Percentiles rank a stretch among this genome's conserved stretches.
Evolutionary conservation across 805 yeast species (phyloP).

Genomic region (Suhomyces faveliae): DNA sequence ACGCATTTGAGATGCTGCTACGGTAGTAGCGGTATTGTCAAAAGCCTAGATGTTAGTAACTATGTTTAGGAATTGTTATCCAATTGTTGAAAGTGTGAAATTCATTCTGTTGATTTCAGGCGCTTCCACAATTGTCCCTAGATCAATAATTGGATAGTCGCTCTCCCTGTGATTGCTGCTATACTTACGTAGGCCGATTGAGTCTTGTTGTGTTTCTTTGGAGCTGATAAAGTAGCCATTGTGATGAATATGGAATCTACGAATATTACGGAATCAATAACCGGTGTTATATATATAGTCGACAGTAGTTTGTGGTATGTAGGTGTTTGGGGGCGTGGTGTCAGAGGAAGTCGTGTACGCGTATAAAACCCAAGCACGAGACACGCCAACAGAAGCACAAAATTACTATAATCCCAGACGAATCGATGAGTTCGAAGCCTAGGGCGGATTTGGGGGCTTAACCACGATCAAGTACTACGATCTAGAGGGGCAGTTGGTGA

Average conservation of each 20-base stretch:
- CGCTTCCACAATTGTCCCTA: no score
- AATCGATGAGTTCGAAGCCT: not conserved
- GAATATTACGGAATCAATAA: not conserved
- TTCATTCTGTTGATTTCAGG: no score
- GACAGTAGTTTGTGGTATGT: not conserved
- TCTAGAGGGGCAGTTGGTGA: not conserved
- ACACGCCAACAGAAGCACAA: slow-evolving; percentile 3
- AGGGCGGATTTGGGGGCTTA: not conserved
- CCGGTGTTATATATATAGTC: not conserved
- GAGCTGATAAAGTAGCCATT: slow-evolving; percentile 14
- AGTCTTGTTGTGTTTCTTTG: slow-evolving; percentile 64
- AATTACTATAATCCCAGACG: not conserved
- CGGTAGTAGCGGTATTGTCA: slow-evolving; percentile 90
- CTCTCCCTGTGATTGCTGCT: not conserved
- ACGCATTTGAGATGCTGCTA: slow-evolving; percentile 97
- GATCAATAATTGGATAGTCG: not conserved
- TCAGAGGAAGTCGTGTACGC: not conserved
- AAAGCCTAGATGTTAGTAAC: slow-evolving; percentile 56
- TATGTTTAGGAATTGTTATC: not conserved
- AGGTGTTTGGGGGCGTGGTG: slow-evolving; percentile 3
- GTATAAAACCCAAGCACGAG: not conserved
- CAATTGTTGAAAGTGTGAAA: not conserved
- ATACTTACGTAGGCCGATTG: slow-evolving; percentile 68
- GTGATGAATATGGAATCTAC: not conserved
- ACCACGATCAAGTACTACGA: not conserved